These are phyloP conservation scores for Daldinia decipiens DNA, from an alignment of 495 filamentous ascomycete species.

Conservation along the genomic window DNA sequence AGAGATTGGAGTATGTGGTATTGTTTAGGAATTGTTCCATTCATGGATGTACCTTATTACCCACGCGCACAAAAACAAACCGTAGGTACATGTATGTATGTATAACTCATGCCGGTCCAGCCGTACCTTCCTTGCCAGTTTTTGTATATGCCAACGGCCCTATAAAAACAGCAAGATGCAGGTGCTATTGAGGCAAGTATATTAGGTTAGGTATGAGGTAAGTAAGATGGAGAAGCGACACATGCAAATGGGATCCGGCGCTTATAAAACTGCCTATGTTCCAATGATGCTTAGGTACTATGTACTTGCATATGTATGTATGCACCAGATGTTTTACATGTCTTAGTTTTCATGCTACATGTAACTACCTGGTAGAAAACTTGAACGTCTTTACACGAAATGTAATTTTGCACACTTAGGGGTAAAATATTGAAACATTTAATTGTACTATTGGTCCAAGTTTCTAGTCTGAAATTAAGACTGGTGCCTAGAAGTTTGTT, in stretches of 20 bases:
- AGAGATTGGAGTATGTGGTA: constrained; percentile 5
- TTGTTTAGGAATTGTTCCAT: neutral
- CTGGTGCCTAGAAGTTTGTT: neutral
- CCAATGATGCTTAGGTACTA: neutral
- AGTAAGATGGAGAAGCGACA: constrained; percentile 2
- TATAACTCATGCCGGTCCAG: neutral
- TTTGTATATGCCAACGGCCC: neutral
- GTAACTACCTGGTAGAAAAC: neutral
- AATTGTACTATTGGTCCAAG: neutral
- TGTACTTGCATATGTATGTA: no score
- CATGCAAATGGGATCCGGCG: constrained; percentile 23
- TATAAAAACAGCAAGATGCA: neutral
- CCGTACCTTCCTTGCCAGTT: neutral
- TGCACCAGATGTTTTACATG: no score
- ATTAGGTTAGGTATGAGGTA: neutral
- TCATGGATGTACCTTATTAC: neutral
- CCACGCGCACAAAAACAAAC: neutral
- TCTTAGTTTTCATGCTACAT: no score
- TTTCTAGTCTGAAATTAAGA: neutral
- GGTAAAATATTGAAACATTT: neutral
- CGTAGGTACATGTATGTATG: no score
- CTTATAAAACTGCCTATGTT: constrained; percentile 22
- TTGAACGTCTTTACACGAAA: constrained; percentile 1
- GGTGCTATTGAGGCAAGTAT: neutral
- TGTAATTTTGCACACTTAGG: neutral